phyloP scores from a whole-genome alignment of 352 stramenopile genomes.

The Phytophthora sojae region DNA sequence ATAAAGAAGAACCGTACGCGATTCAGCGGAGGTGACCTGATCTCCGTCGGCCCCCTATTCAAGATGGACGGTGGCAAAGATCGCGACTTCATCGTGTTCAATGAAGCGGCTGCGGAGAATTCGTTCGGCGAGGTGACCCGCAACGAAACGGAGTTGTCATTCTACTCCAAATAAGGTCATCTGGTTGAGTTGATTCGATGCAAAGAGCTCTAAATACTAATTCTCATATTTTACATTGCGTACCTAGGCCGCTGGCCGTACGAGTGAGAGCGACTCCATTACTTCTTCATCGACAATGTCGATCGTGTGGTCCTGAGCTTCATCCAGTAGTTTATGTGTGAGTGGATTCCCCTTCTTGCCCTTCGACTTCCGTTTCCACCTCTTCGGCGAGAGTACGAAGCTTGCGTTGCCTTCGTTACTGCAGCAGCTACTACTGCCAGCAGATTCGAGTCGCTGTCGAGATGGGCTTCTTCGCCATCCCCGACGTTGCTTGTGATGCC shows the following conservation, averaged over 20 bases:
- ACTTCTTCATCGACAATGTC: conserved; percentile 36
- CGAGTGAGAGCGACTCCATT: conserved; percentile 17
- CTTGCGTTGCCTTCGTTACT: conserved; percentile 14
- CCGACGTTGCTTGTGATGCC: conserved; percentile 7
- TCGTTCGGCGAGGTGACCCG: conserved; percentile 79
- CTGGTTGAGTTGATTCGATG: not conserved
- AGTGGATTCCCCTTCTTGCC: conserved; percentile 18
- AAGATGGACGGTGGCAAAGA: conserved; percentile 86
- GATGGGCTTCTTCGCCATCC: conserved; percentile 16
- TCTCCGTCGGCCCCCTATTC: conserved; percentile 74
- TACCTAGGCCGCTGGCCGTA: conserved; percentile 25
- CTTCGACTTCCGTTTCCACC: conserved; percentile 30
- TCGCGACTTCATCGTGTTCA: conserved; percentile 86
- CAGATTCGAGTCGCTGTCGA: conserved; percentile 21
- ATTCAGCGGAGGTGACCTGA: conserved; percentile 52
- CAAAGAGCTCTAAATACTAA: conserved; percentile 16
- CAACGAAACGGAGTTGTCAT: conserved; percentile 79
- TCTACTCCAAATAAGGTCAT: conserved; percentile 68
- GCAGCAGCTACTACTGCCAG: conserved; percentile 27
- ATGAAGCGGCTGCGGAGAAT: conserved; percentile 74
- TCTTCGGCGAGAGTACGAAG: conserved; percentile 12
- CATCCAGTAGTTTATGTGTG: conserved; percentile 42
- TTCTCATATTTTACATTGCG: conserved; percentile 18
- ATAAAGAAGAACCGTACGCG: conserved; percentile 41
- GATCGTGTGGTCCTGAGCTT: conserved; percentile 31